Base-by-base conservation (phyloP, 176 grass and related monocot genomes). In the Calamus simplicifolius region DNA sequence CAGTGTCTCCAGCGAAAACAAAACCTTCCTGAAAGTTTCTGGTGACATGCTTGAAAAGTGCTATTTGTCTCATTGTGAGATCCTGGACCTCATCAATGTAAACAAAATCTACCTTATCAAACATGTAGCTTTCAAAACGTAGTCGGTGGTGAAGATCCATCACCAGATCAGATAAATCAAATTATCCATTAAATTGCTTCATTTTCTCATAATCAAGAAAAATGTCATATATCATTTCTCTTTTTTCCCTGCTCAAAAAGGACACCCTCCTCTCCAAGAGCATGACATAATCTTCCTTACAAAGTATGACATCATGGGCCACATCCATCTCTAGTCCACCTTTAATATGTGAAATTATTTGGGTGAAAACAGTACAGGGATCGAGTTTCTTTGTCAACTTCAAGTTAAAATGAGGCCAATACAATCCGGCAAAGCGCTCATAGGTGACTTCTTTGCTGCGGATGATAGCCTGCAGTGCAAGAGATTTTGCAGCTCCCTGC, bases 81-180 rank as follows among this genome's bases (percentile, higher is more conserved):
- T 95, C 90, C 60, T 95, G 90, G 72, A 95, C 90, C 78, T 95
- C 90, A 56, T 95, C 90, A 50, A 95, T 84, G 50, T 95, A 95
- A 49, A 95, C 64, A 58, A 60, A 89, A 80, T 89, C 82, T 16
- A 95, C 25, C 14, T 74, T 53, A 56, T 77, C 77, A 18, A 74
- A 74, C n/a, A 49, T 72, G 48, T 74, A 95, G 48, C 82, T 79
- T 63, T 77, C 63, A 38, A 27, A 73, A 54, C 60, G 6, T 29
- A 90, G 26, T 49, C 38, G 58, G 17, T 49, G 19, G 27, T 87
- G 86, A 58, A 95, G 82, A 61, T 61, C 28, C 13, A 62, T 87
- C 4, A 89, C 85, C 79, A 89, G 79, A 95, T 95, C 90, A 17
- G 90, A 87, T 49, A 89, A 49, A 79, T 95, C 90, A 59, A 74